These are phyloP conservation scores for Cylindricascospora bacillispora DNA, from an alignment of 1,139 yeast genomes.

Conservation along the genomic window DNA sequence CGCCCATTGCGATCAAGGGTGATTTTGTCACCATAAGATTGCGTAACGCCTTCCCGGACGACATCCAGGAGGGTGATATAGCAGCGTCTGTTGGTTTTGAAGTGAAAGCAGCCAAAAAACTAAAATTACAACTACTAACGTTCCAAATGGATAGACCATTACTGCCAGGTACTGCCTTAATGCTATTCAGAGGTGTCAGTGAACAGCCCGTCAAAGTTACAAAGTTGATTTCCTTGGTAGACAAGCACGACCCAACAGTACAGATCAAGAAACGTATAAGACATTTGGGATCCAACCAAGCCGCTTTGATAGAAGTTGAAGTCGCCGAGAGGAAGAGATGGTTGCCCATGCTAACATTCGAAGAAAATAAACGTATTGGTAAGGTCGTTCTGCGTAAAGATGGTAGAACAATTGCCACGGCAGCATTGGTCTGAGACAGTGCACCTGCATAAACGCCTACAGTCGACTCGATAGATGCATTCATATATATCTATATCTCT, in stretches of 20 bases:
- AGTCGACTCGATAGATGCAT: too few relatives aligned
- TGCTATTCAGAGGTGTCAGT: constrained; percentile 70
- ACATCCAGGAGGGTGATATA: constrained; percentile 64
- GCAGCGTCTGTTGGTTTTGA: constrained; percentile 39
- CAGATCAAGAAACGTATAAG: constrained; percentile 42
- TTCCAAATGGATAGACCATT: constrained; percentile 67
- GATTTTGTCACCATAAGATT: constrained; percentile 54
- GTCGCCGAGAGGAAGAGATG: constrained; percentile 35
- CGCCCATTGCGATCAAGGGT: constrained; percentile 48
- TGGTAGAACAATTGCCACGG: constrained; percentile 77
- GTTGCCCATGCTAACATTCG: constrained; percentile 50
- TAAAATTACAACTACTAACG: constrained; percentile 46
- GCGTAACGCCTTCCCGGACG: constrained; percentile 36
- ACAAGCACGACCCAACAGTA: constrained; percentile 31
- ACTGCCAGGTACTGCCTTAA: constrained; percentile 70
- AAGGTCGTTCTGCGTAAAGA: constrained; percentile 76
- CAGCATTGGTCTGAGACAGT: too few relatives aligned
- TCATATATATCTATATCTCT: too few relatives aligned
- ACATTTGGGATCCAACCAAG: constrained; percentile 62
- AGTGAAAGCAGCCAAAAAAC: constrained; percentile 37
- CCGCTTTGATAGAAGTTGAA: constrained; percentile 60
- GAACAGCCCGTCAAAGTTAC: constrained; percentile 62
- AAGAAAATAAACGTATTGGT: constrained; percentile 55
- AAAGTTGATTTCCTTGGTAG: constrained; percentile 41
- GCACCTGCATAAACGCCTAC: too few relatives aligned